Base-by-base conservation (phyloP, 768 basidiomycete genomes). In the Xerocomellus dryophilus region DNA sequence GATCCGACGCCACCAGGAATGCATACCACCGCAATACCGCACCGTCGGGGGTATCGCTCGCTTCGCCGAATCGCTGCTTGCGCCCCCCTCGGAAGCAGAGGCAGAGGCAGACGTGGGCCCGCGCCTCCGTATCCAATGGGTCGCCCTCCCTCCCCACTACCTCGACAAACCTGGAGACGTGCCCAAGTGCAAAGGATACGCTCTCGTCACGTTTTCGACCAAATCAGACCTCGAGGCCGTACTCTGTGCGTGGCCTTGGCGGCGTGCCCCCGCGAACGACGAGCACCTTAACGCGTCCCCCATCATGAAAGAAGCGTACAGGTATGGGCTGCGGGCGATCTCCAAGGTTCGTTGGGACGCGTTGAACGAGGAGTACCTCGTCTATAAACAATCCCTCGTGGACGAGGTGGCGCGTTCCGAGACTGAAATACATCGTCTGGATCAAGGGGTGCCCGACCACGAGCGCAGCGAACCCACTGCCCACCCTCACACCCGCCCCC, bases 171-270 rank as follows among this genome's bases (percentile, higher is more conserved):
- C 80, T 11, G 80, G 71, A 79, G 77, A 50, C n/a, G n/a, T n/a
- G n/a, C n/a, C n/a, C n/a, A n/a, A n/a, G n/a, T 85, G 79, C 68
- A 91, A 86, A 73, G 86, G 87, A 2, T 92, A 91, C 57, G 88
- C 88, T 0, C 79, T 93, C 27, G 72, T 92, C 50, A 81, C 82
- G 0, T 72, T 91, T 41, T 67, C 73, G 2, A 53, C 68, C 5
- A 34, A 64, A 1, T 66, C 71, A 2, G 76, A 82, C 23, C 75
- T 71, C 3, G 68, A 77, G 9, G 54, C 64, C 2, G 56, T 92
- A 0, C 65, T 82, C 1, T 35, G 69, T 0, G 61, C 62, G 21
- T 93, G 87, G 85, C 83, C 84, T 7, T 93, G 90, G 39, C 71
- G 68, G 2, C 47, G 41, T 2, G 40, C 21, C 17, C 20, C 58